These are phyloP conservation scores for Saccharomyces hybrid DNA, from an alignment of 1,139 yeast genomes.

Conservation along the genomic window DNA sequence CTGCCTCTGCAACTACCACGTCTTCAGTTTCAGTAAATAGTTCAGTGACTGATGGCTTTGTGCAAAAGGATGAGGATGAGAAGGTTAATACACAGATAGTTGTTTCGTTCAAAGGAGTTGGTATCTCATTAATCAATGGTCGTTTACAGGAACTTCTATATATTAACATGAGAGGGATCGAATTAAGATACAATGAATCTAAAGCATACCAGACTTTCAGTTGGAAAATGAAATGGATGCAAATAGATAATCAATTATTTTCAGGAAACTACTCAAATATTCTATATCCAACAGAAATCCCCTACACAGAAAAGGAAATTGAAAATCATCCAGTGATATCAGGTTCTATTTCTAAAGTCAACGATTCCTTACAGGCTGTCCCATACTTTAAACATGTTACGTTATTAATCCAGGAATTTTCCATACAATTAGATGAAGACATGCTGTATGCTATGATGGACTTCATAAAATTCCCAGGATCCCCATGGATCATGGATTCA, in stretches of 20 bases:
- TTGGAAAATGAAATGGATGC: conserved; percentile 86
- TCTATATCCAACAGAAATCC: conserved; percentile 85
- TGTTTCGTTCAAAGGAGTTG: conserved; percentile 76
- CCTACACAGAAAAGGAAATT: conserved; percentile 77
- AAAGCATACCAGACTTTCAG: conserved; percentile 76
- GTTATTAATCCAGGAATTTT: conserved; percentile 76
- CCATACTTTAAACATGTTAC: conserved; percentile 88
- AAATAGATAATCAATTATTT: conserved; percentile 83
- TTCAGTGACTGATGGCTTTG: conserved; percentile 46
- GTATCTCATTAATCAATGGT: conserved; percentile 73
- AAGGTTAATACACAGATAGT: conserved; percentile 55
- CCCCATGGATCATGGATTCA: conserved; percentile 49
- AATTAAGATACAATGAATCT: conserved; percentile 73
- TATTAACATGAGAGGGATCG: conserved; percentile 71
- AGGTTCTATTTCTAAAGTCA: conserved; percentile 72
- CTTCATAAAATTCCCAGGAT: conserved; percentile 65
- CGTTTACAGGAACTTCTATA: conserved; percentile 74
- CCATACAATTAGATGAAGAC: conserved; percentile 90
- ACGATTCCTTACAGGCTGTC: conserved; percentile 88
- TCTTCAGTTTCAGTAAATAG: conserved; percentile 30
- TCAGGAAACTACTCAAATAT: conserved; percentile 87
- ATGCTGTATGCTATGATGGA: conserved; percentile 78
- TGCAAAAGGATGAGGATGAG: conserved; percentile 60
- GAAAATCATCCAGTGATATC: conserved; percentile 87
- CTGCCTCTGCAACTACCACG: conserved; percentile 9